Evolutionary conservation across 495 filamentous ascomycete genomes (phyloP).

Genomic region (Tuber brumale): DNA sequence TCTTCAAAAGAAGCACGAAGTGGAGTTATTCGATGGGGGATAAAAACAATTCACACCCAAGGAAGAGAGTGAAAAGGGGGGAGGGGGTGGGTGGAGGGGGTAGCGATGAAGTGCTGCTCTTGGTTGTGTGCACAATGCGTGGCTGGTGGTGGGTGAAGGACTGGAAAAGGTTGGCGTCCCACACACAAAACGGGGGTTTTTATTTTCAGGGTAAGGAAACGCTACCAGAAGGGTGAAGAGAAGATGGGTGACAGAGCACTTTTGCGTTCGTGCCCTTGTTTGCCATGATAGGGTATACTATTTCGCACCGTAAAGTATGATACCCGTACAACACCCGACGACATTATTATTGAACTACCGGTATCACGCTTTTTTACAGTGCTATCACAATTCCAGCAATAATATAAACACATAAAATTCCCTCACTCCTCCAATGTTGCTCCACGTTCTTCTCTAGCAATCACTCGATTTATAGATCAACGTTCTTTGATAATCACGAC

Average conservation of each 20-base stretch:
- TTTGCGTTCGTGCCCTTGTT: neutral
- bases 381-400: neutral
- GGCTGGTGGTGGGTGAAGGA: neutral
- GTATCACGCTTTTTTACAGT: neutral
- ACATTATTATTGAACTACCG: neutral
- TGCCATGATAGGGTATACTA: neutral
- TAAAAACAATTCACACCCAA: constrained; percentile 1
- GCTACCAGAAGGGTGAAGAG: neutral
- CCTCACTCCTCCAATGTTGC: too few relatives aligned
- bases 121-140: neutral
- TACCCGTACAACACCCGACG: neutral
- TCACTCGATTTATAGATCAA: neutral
- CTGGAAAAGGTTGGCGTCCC: constrained; percentile 1
- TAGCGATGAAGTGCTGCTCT: neutral
- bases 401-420: neutral
- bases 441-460: neutral
- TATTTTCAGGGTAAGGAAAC: neutral
- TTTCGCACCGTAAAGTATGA: neutral
- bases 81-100: neutral
- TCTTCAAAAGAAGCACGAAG: constrained; percentile 38
- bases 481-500: neutral
- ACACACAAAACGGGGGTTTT: neutral
- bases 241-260: neutral
- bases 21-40: constrained; percentile 25
- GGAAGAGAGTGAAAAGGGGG: neutral